phyloP scores from a whole-genome alignment of 2,329 filamentous ascomycete genomes.

The Fusarium euwallaceae region DNA sequence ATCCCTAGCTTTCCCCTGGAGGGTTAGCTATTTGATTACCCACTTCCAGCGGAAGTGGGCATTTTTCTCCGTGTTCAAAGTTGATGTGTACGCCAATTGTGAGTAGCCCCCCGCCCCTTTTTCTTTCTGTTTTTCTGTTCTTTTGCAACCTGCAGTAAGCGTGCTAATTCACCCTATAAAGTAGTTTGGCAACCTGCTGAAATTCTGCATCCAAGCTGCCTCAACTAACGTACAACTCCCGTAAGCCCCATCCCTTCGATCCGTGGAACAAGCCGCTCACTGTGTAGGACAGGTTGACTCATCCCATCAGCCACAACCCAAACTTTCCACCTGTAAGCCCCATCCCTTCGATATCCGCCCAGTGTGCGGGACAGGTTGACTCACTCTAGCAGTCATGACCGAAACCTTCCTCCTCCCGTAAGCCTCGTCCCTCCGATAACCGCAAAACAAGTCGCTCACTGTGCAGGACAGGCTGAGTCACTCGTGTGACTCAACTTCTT shows the following conservation, averaged over 20 bases:
- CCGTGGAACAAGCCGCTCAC: background rate
- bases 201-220: background rate
- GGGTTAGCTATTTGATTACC: background rate
- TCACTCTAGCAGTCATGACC: too few species aligned
- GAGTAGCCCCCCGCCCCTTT: background rate
- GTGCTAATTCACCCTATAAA: background rate
- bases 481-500: background rate
- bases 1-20: conserved; percentile 1
- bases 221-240: background rate
- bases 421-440: too few species aligned
- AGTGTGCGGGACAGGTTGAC: too few species aligned
- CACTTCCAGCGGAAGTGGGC: background rate
- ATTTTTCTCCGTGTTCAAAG: conserved; percentile 3
- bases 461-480: background rate
- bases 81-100: background rate
- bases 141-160: background rate
- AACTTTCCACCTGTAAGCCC: too few species aligned
- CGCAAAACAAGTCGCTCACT: too few species aligned
- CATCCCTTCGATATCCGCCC: too few species aligned
- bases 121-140: background rate
- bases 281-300: background rate
- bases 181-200: background rate
- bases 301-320: too few species aligned
- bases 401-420: too few species aligned
- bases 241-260: background rate